phyloP scores from a whole-genome alignment of 2,329 filamentous ascomycete species.

The Berkeleyomyces basicola region DNA sequence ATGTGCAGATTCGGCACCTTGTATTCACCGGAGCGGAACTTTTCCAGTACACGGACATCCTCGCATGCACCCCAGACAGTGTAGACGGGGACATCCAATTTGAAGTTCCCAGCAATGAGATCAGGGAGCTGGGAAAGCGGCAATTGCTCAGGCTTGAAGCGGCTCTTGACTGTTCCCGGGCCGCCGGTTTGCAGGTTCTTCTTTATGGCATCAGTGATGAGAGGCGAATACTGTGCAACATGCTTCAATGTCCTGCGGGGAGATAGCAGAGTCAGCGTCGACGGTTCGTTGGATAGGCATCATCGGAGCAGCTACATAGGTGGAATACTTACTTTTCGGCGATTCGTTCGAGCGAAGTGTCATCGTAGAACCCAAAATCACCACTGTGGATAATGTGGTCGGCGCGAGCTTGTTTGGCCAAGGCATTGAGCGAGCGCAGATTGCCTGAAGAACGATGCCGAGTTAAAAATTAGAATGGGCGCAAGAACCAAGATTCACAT shows the following conservation, averaged over 20 bases:
- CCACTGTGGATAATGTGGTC: constrained; percentile 98
- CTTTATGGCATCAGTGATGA: constrained; percentile 65
- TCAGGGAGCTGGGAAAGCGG: constrained; percentile 84
- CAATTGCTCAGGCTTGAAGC: constrained; percentile 65
- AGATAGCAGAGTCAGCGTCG: not conserved
- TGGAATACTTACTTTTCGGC: constrained; percentile 73
- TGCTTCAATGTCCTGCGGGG: constrained; percentile 73
- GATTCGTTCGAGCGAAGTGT: constrained; percentile 87
- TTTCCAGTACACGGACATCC: constrained; percentile 92
- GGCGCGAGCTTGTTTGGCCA: constrained; percentile 84
- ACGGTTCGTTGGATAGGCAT: too few species aligned
- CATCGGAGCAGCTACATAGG: not conserved
- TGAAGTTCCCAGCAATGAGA: constrained; percentile 75
- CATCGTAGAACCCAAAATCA: constrained; percentile 98
- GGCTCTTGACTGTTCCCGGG: constrained; percentile 66
- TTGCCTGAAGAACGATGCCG: constrained; percentile 46
- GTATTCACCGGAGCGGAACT: constrained; percentile 94
- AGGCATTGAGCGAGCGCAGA: constrained; percentile 84
- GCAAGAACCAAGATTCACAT: not conserved
- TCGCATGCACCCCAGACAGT: constrained; percentile 99
- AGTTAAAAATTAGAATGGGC: constrained; percentile 14
- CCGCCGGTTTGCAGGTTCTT: constrained; percentile 49
- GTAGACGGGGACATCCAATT: constrained; percentile 90
- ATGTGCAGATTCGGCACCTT: constrained; percentile 96
- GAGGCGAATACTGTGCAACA: constrained; percentile 92